Evolutionary conservation across 2,329 filamentous ascomycete genomes (phyloP).

Genomic region (Neodidymelliopsis sp.): DNA sequence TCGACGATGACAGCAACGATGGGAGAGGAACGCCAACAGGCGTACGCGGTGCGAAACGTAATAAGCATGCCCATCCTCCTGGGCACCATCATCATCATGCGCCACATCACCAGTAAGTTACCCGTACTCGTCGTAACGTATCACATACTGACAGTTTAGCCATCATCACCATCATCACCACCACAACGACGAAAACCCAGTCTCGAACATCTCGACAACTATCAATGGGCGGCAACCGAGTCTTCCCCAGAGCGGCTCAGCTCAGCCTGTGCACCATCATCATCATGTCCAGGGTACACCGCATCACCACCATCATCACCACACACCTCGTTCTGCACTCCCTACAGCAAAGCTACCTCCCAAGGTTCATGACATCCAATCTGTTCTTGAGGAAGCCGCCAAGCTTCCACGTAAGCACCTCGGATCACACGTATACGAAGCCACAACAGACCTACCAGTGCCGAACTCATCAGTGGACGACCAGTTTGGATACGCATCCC

Average conservation of each 20-base stretch:
- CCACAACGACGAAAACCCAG: conserved; percentile 59
- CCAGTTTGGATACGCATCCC: conserved; percentile 65
- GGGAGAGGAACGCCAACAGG: conserved; percentile 69
- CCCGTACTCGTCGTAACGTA: not conserved
- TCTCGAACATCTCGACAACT: conserved; percentile 23
- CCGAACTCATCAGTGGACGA: conserved; percentile 54
- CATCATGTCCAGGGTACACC: conserved; percentile 50
- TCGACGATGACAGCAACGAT: conserved; percentile 70
- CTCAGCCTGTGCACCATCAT: conserved; percentile 44
- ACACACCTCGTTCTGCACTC: conserved; percentile 36
- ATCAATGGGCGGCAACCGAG: conserved; percentile 36
- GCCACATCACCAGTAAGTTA: conserved; percentile 59
- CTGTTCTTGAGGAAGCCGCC: conserved; percentile 75
- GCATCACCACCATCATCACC: conserved; percentile 43
- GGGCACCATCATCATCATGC: conserved; percentile 67
- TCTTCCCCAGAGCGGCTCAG: conserved; percentile 41
- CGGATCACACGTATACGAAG: conserved; percentile 82
- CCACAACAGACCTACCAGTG: conserved; percentile 63
- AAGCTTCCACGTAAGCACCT: conserved; percentile 79
- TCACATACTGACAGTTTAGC: conserved; percentile 53
- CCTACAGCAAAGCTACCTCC: conserved; percentile 66
- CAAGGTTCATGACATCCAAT: conserved; percentile 61
- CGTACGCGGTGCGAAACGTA: conserved; percentile 72
- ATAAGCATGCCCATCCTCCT: conserved; percentile 55
- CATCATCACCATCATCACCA: conserved; percentile 66